Conservation (phyloP, 305 asterid genomes). For the Fraxinus albicans region DNA sequence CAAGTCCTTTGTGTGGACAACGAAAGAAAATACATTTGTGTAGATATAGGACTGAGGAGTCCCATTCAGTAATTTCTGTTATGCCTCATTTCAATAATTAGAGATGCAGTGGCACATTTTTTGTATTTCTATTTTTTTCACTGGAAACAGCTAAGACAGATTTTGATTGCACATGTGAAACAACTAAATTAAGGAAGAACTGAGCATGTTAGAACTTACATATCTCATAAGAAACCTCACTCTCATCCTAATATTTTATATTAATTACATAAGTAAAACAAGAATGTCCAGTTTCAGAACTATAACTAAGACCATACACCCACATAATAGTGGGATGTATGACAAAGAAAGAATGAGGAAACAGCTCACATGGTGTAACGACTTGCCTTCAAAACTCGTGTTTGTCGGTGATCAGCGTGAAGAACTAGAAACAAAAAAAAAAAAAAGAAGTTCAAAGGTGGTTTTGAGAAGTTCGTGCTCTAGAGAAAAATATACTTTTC, state of each 20-base stretch:
- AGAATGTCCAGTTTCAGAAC: not conserved
- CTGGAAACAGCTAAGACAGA: not conserved
- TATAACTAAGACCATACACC: not conserved
- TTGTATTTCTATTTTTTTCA: not conserved
- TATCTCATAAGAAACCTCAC: not conserved
- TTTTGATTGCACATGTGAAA: not conserved
- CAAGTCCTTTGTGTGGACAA: not conserved
- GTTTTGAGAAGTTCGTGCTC: not conserved
- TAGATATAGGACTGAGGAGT: not conserved
- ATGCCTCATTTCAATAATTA: not conserved
- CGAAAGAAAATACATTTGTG: not conserved
- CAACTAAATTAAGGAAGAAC: not conserved
- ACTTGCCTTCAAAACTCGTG: not conserved
- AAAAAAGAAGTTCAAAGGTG: not conserved
- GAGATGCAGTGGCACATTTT: not conserved
- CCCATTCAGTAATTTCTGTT: not conserved
- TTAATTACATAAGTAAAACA: not conserved
- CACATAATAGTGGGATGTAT: not conserved
- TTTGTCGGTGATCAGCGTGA: not conserved
- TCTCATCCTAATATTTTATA: not conserved
- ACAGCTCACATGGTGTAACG: not conserved
- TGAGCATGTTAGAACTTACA: not conserved
- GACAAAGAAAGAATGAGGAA: not conserved
- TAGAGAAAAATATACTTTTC: not conserved
- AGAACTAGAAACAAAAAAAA: not conserved